Evolutionary conservation across 2,329 filamentous ascomycete genomes (phyloP), one percentile per base, ranked within the genome.

Genomic region (Cercospora sojina): DNA sequence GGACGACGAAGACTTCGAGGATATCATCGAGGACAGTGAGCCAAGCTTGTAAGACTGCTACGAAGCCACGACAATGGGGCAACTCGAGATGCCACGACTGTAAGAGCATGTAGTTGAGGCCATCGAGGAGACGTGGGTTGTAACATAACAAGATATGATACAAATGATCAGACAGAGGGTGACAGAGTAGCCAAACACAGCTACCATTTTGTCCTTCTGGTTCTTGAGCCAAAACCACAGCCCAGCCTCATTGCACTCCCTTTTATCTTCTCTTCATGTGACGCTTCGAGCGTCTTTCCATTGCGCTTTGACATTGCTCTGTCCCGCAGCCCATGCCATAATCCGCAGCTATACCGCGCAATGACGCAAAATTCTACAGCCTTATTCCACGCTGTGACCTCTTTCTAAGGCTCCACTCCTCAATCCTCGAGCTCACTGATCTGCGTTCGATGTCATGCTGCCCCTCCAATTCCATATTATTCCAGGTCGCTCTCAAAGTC

Each of bases 1-100:
- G 23, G 82, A 85, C 62, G 81, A 83, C 41, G 84, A 86, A 67
- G 80, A 82, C 49, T 79, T 83, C 31, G 83, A 83, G 67, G 80
- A 81, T 69, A 65, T 75, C 10, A 71, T 76, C 55, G 73, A 73
- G 18, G 73, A 77, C 32, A 67, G 64, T 10, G 70, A 70, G 64
- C 66, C 66, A 29, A 41, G 41, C 47, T 49, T 67, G 53, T 68
- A 64, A 73, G 56, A n/a, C 27, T 18, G 16, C 53, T 56, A 31
- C 20, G 10, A 8, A 51, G 47, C 20, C 23, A 27, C 23, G 20
- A 13, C 9, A 51, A 51, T 6, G 20, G 10, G 16, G 47, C 32
- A 38, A 13, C 32, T 51, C 10, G 12, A 13, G 23, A 51, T 25
- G 47, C 7, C 9, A 16, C 13, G 23, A 13, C 13, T 25, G 23